A percentile compares a stretch with the other conserved stretches of the same genome.
These are phyloP conservation scores for Boletus eberwhitei DNA, from an alignment of 768 basidiomycete species.

Conservation along the genomic window DNA sequence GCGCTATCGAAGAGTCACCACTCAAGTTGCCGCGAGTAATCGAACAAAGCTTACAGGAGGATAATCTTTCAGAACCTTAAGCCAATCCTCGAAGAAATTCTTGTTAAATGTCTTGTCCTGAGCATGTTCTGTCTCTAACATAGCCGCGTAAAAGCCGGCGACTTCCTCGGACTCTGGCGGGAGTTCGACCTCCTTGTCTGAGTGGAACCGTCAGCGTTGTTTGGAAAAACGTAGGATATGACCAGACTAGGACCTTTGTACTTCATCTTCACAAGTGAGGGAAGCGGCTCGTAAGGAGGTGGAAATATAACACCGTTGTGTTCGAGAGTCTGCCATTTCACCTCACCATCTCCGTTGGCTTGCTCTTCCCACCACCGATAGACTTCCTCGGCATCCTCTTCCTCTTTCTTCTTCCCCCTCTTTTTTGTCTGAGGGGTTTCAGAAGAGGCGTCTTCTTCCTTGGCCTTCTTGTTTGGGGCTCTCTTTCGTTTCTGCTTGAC, in stretches of 20 bases:
- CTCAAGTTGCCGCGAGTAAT: conserved; percentile 1
- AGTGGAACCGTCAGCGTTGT: conserved; percentile 16
- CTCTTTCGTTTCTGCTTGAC: conserved; percentile 43
- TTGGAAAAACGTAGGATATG: conserved; percentile 6
- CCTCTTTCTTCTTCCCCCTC: conserved; percentile 56
- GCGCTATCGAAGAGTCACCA: conserved; percentile 39
- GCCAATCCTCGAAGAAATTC: conserved; percentile 95
- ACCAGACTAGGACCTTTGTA: conserved; percentile 71
- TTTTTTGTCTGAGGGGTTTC: conserved; percentile 48
- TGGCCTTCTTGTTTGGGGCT: conserved; percentile 49
- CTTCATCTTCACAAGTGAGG: conserved; percentile 83
- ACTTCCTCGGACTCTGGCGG: conserved; percentile 92
- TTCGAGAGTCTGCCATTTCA: conserved; percentile 94
- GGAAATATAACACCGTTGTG: conserved; percentile 96
- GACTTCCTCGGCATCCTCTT: conserved; percentile 61
- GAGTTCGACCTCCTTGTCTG: conserved; percentile 77
- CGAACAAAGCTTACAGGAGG: conserved; percentile 67
- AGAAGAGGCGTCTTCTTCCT: conserved; percentile 43
- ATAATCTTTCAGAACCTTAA: conserved; percentile 66
- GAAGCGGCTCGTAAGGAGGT: conserved; percentile 86
- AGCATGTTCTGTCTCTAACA: conserved; percentile 91
- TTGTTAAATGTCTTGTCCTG: conserved; percentile 84
- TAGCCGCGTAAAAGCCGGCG: conserved; percentile 90
- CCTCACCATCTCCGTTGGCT: conserved; percentile 66
- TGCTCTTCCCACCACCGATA: conserved; percentile 88